phyloP scores from a whole-genome alignment of 441 rosid species.

The Adansonia rubrostipa region DNA sequence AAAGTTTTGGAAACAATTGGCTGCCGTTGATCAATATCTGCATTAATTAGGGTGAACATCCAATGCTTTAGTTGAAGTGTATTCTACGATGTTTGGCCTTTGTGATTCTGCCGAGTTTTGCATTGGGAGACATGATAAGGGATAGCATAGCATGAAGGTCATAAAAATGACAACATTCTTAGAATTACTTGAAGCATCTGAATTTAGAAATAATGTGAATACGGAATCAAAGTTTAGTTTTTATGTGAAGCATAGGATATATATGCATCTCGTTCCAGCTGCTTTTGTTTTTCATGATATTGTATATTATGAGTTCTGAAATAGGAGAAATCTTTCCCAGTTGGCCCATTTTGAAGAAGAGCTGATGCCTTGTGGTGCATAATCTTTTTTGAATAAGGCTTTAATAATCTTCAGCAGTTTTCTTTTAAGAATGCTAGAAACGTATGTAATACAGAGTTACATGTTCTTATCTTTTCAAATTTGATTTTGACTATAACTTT shows the following conservation, averaged over 20 bases:
- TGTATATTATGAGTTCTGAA: not conserved
- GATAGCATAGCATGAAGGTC: not conserved
- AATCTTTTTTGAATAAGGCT: not conserved
- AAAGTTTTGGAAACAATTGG: not conserved
- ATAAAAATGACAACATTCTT: not conserved
- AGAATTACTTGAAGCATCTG: not conserved
- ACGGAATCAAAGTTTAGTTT: not conserved
- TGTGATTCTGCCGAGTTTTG: not conserved
- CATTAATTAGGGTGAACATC: not conserved
- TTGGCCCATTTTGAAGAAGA: not conserved
- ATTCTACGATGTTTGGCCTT: not conserved
- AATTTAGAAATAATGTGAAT: not conserved
- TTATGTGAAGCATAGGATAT: not conserved
- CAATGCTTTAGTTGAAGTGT: not conserved
- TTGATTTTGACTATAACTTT: too few species aligned
- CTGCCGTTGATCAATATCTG: not conserved
- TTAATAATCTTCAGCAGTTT: not conserved
- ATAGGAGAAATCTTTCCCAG: not conserved
- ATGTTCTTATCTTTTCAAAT: not conserved
- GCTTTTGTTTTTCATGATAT: not conserved
- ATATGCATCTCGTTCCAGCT: not conserved
- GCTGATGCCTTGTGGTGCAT: not conserved
- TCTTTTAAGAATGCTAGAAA: not conserved
- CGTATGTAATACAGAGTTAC: not conserved
- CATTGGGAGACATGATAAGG: not conserved